Conservation (phyloP, 495 filamentous ascomycete genomes). For the Paragyromitra xinjiangensis region DNA sequence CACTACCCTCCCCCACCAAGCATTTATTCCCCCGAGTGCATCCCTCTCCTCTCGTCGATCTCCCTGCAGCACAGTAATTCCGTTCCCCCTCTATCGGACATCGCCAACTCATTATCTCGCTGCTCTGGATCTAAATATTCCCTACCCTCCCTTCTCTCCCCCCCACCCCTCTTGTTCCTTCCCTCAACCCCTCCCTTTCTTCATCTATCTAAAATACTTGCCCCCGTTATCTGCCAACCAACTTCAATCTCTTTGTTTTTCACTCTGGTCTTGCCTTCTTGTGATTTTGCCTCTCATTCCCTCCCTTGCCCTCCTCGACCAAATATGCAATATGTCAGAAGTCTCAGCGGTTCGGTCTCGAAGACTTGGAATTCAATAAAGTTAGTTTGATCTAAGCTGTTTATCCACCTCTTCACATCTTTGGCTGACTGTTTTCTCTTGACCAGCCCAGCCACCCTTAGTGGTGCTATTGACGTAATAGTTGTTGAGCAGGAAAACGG, state of each 20-base stretch:
- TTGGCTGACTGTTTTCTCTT: conserved; percentile 42
- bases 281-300: background rate
- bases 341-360: conserved; percentile 92
- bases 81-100: conserved; percentile 18
- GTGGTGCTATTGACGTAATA: conserved; percentile 98
- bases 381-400: conserved; percentile 33
- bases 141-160: background rate
- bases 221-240: background rate
- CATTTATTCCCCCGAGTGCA: conserved; percentile 11
- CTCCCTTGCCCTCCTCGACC: conserved; percentile 9
- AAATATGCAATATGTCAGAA: conserved; percentile 97
- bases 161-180: background rate
- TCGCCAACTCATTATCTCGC: conserved; percentile 42
- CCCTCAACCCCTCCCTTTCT: background rate
- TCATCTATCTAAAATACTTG: conserved; percentile 12
- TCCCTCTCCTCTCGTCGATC: conserved; percentile 14
- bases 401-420: background rate
- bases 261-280: background rate
- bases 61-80: conserved; percentile 21
- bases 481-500: conserved; percentile 98
- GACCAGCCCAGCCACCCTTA: conserved; percentile 80
- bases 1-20: background rate
- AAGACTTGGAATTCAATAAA: conserved; percentile 99
- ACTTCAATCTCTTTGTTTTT: conserved; percentile 3
- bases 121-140: conserved; percentile 8